Evolutionary conservation across 768 basidiomycete species (phyloP).

Genomic region (Mycena rebaudengoi): DNA sequence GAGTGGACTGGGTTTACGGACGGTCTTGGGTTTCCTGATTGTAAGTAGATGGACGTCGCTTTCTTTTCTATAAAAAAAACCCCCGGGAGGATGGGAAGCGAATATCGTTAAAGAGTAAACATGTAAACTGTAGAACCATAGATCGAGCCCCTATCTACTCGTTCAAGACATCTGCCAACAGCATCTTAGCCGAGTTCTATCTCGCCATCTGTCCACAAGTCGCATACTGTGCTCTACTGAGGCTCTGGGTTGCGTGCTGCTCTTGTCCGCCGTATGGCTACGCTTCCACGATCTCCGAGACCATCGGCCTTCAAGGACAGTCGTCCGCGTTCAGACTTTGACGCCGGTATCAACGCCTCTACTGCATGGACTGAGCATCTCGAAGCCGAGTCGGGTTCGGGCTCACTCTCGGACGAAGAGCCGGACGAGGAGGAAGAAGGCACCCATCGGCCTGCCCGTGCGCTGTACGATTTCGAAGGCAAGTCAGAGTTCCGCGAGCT

Average conservation of each 20-base stretch:
- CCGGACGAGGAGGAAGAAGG: constrained; percentile 43
- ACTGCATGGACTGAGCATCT: constrained; percentile 78
- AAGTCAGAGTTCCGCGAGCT: constrained; percentile 81
- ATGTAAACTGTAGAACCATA: no score
- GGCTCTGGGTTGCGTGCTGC: neutral
- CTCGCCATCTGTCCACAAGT: no score
- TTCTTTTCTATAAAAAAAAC: neutral
- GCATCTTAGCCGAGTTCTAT: no score
- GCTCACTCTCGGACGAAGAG: constrained; percentile 66
- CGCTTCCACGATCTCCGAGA: constrained; percentile 23
- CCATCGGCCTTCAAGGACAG: neutral
- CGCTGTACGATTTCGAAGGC: constrained; percentile 78
- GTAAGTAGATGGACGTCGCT: constrained; percentile 37
- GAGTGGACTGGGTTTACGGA: constrained; percentile 74
- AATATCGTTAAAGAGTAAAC: no score
- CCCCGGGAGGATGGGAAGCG: no score
- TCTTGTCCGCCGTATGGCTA: constrained; percentile 10
- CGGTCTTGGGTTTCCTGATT: constrained; percentile 67
- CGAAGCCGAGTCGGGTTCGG: constrained; percentile 45
- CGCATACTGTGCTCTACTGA: no score
- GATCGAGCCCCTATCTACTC: no score
- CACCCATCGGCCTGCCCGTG: constrained; percentile 63
- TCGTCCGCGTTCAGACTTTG: constrained; percentile 63
- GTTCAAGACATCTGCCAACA: no score
- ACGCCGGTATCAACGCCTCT: constrained; percentile 81